Evolutionary conservation across 2,329 filamentous ascomycete genomes (phyloP).

Genomic region (Epichloe typhina): DNA sequence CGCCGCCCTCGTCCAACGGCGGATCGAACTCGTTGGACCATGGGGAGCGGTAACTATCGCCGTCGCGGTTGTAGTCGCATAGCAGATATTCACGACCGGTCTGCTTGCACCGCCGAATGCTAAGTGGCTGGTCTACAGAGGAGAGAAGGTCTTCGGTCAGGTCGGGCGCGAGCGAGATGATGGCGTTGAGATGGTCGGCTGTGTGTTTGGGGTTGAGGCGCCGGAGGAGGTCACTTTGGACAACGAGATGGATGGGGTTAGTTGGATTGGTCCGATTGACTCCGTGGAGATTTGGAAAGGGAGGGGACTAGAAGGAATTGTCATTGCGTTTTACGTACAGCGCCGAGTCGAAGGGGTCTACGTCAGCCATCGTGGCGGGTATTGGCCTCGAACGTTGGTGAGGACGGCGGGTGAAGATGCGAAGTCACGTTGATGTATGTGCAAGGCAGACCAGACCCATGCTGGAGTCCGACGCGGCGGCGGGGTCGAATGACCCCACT

Average conservation of each 20-base stretch:
- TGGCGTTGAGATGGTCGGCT: conserved; percentile 70
- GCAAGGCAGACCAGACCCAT: neutral
- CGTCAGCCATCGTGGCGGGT: conserved; percentile 30
- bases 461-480: neutral
- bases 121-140: conserved; percentile 90
- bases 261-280: neutral
- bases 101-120: conserved; percentile 72
- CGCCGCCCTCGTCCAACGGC: conserved; percentile 55
- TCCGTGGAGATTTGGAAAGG: neutral
- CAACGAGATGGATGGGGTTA: neutral
- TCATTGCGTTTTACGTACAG: conserved; percentile 40
- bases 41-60: conserved; percentile 93
- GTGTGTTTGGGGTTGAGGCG: conserved; percentile 94
- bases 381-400: neutral
- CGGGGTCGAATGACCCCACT: conserved; percentile 1
- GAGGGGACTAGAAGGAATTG: neutral
- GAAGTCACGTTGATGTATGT: neutral
- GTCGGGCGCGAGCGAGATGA: conserved; percentile 78
- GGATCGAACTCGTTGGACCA: conserved; percentile 99
- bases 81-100: conserved; percentile 91
- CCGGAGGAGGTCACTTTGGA: conserved; percentile 79
- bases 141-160: conserved; percentile 96
- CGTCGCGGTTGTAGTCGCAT: conserved; percentile 99
- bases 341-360: conserved; percentile 62
- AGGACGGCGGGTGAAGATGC: neutral